A percentile compares a stretch with the other conserved stretches of the same genome.
These are phyloP conservation scores for Capsicum baccatum DNA, from an alignment of 257 asterid species.

Conservation along the genomic window DNA sequence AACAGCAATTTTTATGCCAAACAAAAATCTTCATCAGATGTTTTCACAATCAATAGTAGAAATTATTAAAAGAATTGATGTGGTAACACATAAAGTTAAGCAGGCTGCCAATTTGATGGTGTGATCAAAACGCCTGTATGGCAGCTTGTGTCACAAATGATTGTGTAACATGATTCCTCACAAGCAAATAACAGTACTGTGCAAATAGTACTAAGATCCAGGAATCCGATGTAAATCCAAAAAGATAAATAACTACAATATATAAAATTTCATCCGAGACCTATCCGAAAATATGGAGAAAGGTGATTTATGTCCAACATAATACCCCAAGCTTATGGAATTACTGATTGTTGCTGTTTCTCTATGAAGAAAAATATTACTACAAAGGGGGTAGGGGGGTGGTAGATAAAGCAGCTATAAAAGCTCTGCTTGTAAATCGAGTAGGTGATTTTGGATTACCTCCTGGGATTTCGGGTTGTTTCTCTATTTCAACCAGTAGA, in stretches of 20 bases:
- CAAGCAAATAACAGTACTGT: not conserved
- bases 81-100: slow-evolving; percentile 3
- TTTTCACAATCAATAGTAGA: not conserved
- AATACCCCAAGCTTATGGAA: not conserved
- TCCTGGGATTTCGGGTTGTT: too few relatives aligned
- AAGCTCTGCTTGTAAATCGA: too few relatives aligned
- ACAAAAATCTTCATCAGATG: slow-evolving; percentile 3
- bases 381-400: not conserved
- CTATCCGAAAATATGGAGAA: not conserved
- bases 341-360: not conserved
- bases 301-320: not conserved
- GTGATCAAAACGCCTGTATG: not conserved
- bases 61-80: slow-evolving; percentile 23
- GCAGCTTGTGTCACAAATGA: slow-evolving; percentile 16
- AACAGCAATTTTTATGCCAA: slow-evolving; percentile 35
- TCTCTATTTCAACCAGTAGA: too few relatives aligned
- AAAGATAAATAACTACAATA: slow-evolving; percentile 10
- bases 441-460: too few relatives aligned
- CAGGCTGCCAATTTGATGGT: not conserved
- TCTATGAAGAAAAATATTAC: not conserved
- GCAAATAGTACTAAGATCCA: not conserved
- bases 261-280: not conserved
- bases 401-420: too few relatives aligned
- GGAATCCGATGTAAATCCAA: not conserved
- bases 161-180: slow-evolving; percentile 16